phyloP scores from a whole-genome alignment of 805 yeast genomes.

The Schwanniomyces polymorphus region DNA sequence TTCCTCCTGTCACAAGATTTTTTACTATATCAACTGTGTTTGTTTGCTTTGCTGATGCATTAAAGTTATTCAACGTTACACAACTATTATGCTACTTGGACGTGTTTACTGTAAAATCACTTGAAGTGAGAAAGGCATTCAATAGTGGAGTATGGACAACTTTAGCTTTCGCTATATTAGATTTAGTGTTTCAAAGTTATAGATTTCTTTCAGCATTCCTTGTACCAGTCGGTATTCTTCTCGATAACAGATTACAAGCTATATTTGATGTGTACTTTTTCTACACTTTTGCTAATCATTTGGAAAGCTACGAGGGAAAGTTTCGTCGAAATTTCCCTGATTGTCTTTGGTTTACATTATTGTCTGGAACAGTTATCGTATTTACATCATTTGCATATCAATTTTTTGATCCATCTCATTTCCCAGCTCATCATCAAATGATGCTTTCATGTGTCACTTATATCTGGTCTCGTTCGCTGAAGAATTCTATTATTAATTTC shows the following conservation, averaged over 20 bases:
- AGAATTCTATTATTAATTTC: conserved; percentile 54
- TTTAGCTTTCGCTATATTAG: conserved; percentile 5
- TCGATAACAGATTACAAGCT: conserved; percentile 22
- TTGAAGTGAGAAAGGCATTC: conserved; percentile 2
- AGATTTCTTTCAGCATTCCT: conserved; percentile 52
- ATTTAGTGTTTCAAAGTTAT: conserved; percentile 39
- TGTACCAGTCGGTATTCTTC: conserved; percentile 36
- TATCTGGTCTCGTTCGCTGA: conserved; percentile 61
- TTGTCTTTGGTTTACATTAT: conserved; percentile 52
- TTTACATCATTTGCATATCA: conserved; percentile 28
- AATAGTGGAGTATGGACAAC: conserved; percentile 1
- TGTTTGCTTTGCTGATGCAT: conserved; percentile 35
- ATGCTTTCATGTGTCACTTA: conserved; percentile 56
- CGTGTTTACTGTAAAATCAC: conserved; percentile 8
- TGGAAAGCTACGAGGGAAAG: conserved; percentile 47
- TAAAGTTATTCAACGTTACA: conserved; percentile 14
- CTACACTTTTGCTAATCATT: conserved; percentile 55
- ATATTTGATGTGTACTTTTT: conserved; percentile 55
- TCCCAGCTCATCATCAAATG: conserved; percentile 32
- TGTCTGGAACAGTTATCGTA: conserved; percentile 50
- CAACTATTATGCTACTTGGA: conserved; percentile 13
- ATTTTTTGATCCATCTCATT: conserved; percentile 16
- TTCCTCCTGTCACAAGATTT: conserved; percentile 65
- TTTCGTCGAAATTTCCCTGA: conserved; percentile 53
- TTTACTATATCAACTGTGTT: conserved; percentile 50